phyloP scores from a whole-genome alignment of 352 stramenopile species.

The Phytopythium mirpurense region DNA sequence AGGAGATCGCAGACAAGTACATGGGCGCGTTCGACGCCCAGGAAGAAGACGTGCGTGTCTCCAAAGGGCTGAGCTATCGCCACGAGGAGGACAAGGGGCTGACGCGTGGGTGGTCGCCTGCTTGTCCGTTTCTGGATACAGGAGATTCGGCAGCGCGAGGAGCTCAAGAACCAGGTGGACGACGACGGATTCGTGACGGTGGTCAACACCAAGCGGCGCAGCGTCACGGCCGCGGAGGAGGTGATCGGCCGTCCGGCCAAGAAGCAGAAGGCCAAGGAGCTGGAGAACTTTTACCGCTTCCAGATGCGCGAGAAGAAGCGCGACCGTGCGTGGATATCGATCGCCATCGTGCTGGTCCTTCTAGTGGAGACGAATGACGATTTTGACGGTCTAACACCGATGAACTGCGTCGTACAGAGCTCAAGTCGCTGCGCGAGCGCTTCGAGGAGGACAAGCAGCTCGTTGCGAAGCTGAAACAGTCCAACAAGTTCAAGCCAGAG shows the following conservation, averaged over 20 bases:
- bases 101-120: background rate
- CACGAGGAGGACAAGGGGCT: too few relatives aligned
- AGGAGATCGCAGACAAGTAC: constrained; percentile 63
- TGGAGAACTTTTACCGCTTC: constrained; percentile 84
- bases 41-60: constrained; percentile 43
- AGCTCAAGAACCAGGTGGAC: constrained; percentile 76
- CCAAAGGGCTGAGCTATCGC: background rate
- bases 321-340: constrained; percentile 45
- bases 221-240: constrained; percentile 38
- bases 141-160: constrained; percentile 50
- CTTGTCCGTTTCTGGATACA: constrained; percentile 8
- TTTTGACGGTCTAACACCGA: too few relatives aligned
- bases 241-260: constrained; percentile 52
- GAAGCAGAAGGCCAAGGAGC: constrained; percentile 83
- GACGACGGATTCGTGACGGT: constrained; percentile 82
- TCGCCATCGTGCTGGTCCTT: too few relatives aligned
- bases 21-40: constrained; percentile 73
- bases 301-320: constrained; percentile 84
- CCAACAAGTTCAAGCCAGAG: constrained; percentile 80
- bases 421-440: constrained; percentile 75
- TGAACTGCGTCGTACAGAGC: constrained; percentile 35
- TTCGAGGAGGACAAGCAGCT: constrained; percentile 79
- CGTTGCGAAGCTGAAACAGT: constrained; percentile 81
- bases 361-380: too few relatives aligned
- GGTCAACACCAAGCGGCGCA: constrained; percentile 78